A percentile compares a stretch with the other conserved stretches of the same genome.
Evolutionary conservation across 2,329 filamentous ascomycete species (phyloP).

Genomic region (Ophiocordyceps sinensis): DNA sequence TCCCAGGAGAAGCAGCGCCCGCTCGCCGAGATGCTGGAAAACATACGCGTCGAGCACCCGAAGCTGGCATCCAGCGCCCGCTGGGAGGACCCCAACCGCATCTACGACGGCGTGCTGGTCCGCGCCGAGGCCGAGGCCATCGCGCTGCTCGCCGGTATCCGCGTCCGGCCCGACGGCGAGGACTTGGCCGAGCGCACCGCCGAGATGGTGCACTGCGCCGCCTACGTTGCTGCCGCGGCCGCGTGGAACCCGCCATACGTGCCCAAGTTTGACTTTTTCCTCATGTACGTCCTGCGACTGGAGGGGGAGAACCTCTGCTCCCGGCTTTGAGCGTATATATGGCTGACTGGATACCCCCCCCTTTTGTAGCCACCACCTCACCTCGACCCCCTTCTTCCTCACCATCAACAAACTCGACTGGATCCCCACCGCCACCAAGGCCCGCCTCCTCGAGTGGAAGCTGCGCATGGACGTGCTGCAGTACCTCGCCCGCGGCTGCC

Average conservation of each 20-base stretch:
- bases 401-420: slow-evolving; percentile 46
- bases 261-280: slow-evolving; percentile 70
- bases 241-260: slow-evolving; percentile 50
- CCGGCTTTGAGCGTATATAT: neutral
- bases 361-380: slow-evolving; percentile 56
- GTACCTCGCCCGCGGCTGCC: slow-evolving; percentile 55
- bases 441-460: slow-evolving; percentile 68
- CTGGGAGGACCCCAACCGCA: slow-evolving; percentile 43
- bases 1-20: slow-evolving; percentile 7
- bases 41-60: slow-evolving; percentile 34
- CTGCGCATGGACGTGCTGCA: slow-evolving; percentile 58
- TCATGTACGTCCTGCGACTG: slow-evolving; percentile 28
- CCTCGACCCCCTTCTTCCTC: slow-evolving; percentile 57
- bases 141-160: slow-evolving; percentile 42
- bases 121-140: slow-evolving; percentile 51
- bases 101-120: slow-evolving; percentile 52
- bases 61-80: slow-evolving; percentile 37
- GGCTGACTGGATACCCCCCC: neutral
- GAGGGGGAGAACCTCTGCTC: no score
- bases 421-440: slow-evolving; percentile 45
- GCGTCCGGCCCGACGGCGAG: slow-evolving; percentile 30
- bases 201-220: slow-evolving; percentile 54
- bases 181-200: slow-evolving; percentile 37
- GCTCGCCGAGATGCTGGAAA: slow-evolving; percentile 43
- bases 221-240: slow-evolving; percentile 34